Evolutionary conservation across 352 stramenopile species (phyloP).

Genomic region (Globisporangium acanthophoron): DNA sequence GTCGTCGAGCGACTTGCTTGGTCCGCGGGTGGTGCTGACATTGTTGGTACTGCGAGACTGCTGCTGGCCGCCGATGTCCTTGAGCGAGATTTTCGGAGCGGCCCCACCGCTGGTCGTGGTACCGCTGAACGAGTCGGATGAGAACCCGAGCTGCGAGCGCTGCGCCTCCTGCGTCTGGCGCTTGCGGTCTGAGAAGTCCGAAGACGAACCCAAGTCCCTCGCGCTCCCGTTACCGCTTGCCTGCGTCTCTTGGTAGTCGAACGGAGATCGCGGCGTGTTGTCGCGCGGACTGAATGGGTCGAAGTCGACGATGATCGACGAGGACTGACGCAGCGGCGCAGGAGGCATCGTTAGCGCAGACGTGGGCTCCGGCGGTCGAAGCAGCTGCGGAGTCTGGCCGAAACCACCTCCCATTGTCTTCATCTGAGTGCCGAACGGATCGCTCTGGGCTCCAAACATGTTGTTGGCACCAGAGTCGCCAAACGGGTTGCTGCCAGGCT

Average conservation of each 20-base stretch:
- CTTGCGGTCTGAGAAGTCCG: constrained; percentile 19
- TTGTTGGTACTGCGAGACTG: constrained; percentile 7
- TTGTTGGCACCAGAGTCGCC: constrained; percentile 18
- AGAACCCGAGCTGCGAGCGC: constrained; percentile 51
- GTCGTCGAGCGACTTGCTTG: constrained; percentile 30
- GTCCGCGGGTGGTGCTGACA: constrained; percentile 11
- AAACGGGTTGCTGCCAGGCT: constrained; percentile 45
- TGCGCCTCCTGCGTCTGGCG: constrained; percentile 63
- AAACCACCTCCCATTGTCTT: constrained; percentile 7
- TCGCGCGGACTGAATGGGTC: constrained; percentile 63
- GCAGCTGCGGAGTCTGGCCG: constrained; percentile 7
- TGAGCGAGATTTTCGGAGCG: constrained; percentile 38
- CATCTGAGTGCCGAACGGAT: constrained; percentile 40
- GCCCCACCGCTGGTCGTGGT: not conserved
- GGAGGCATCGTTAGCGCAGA: constrained; percentile 12
- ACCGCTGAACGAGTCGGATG: constrained; percentile 39
- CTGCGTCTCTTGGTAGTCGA: constrained; percentile 24
- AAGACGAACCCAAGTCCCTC: constrained; percentile 13
- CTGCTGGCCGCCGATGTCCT: constrained; percentile 17
- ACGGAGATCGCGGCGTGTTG: constrained; percentile 40
- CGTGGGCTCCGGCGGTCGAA: constrained; percentile 22
- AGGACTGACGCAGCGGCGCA: constrained; percentile 20
- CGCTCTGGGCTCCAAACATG: constrained; percentile 31
- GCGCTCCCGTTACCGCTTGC: constrained; percentile 8
- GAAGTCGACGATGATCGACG: constrained; percentile 61